Base-by-base conservation (phyloP, 139 green algal species). In the Mychonastes homosphaera region DNA sequence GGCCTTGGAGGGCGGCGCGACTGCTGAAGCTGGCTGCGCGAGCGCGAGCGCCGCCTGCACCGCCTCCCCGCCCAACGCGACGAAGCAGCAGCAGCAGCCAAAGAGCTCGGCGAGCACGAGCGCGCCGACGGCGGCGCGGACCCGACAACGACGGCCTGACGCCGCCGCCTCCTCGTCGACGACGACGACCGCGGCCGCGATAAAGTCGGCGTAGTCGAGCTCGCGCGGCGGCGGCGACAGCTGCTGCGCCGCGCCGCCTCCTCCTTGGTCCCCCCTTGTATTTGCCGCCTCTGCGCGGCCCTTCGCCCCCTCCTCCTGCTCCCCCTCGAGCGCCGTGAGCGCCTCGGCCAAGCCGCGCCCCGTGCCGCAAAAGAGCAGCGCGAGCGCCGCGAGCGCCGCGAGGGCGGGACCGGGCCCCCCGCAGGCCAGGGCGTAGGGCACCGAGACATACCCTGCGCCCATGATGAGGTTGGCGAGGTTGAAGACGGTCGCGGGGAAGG, bases 141-240 rank as follows among this genome's bases (percentile, higher is more conserved):
- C 45, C 12, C 45, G 21, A 13, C 24, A 19, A 60, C 51, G 79
- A 59, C 45, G 65, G 69, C 56, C 68, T 64, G 57, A 77, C 47
- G 66, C 23, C 36, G 24, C n/a, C 35, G 5, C 19, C 35, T 21
- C 13, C 26, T 12, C 53, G 39, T 7, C 0, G 21, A n/a, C n/a
- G n/a, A n/a, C n/a, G n/a, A n/a, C n/a, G n/a, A n/a, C n/a, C n/a
- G n/a, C n/a, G n/a, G n/a, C n/a, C n/a, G n/a, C n/a, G n/a, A n/a
- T n/a, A n/a, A n/a, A n/a, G n/a, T n/a, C n/a, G n/a, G n/a, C n/a
- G n/a, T n/a, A n/a, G n/a, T n/a, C n/a, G n/a, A n/a, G n/a, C n/a
- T n/a, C n/a, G n/a, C n/a, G n/a, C n/a, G n/a, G n/a, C n/a, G n/a
- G n/a, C n/a, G n/a, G n/a, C n/a, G 19, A 60, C 51, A 82, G 63